Evolutionary conservation across 2,329 filamentous ascomycete species (phyloP), one percentile per base, ranked within the genome.

Genomic region (Calonectria naviculata): DNA sequence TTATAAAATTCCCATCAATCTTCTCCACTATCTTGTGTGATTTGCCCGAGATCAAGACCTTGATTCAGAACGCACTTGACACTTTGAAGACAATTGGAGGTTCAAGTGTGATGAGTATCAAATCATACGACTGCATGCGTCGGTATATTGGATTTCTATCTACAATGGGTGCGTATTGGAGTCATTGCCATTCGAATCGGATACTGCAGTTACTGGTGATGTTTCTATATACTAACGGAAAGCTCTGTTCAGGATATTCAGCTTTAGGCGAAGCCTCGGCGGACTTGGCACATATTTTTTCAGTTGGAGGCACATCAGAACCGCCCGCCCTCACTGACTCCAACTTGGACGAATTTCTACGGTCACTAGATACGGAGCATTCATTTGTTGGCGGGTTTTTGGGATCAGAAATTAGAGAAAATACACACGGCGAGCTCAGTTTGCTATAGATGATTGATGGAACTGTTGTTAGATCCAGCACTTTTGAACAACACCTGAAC

Each of bases 1-100:
- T 72, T 3, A 73, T 56, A 13, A 65, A 34, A 15, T 86, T 65
- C 88, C 19, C 46, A 5, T 46, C 64, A 4, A 69, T 69, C 10
- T 70, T 71, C 24, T 41, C 47, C 0, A 64, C 69, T 0, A 36
- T 71, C 3, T 70, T 70, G n/a, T 61, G 65, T 41, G 65, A 47
- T 10, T 61, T 54, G 7, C 31, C 38, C 2, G 71, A 76, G 5
- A 62, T 76, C 3, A 72, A 75, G 47, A 49, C 21, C 3, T 44
- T 72, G 13, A 71, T 78, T 17, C 36, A 66, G 2, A 47, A 46
- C 5, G 64, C 63, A 19, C 65, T 76, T 0, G 71, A 72, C 15
- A 71, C 69, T n/a, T 61, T 78, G 21, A 68, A 69, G 38, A 47
- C 65, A 13, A 73, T 78, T n/a, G 76, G 76, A 9, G 75, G 70